Percentiles rank a stretch among this genome's conserved stretches.
phyloP scores from a whole-genome alignment of 2,329 filamentous ascomycete species.

The Ophiognomonia clavigignenti-juglandacearum region DNA sequence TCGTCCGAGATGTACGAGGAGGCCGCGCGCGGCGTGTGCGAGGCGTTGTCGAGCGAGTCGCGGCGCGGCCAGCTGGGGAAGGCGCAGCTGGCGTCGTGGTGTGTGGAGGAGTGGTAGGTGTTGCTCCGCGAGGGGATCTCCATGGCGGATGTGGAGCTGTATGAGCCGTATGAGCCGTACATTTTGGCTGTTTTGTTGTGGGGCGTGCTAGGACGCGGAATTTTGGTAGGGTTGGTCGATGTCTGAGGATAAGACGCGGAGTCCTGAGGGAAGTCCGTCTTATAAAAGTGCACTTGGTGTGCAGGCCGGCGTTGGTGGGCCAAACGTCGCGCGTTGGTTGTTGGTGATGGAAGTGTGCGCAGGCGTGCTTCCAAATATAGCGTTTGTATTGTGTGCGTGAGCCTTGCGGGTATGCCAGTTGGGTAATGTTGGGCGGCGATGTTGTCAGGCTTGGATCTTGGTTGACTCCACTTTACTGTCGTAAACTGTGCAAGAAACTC shows the following conservation, averaged over 20 bases:
- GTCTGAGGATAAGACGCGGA: slow-evolving; percentile 5
- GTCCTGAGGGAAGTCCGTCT: not conserved
- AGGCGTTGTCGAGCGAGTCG: slow-evolving; percentile 40
- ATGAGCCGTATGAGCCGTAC: slow-evolving; percentile 37
- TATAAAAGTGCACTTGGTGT: not conserved
- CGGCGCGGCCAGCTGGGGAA: slow-evolving; percentile 57
- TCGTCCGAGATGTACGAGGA: slow-evolving; percentile 59
- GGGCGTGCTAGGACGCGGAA: slow-evolving; percentile 18
- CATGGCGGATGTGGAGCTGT: slow-evolving; percentile 44
- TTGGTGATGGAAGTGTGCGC: slow-evolving; percentile 10
- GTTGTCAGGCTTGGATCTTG: too few relatives aligned
- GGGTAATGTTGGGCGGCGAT: too few relatives aligned
- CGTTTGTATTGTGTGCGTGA: not conserved
- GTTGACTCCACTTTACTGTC: too few relatives aligned
- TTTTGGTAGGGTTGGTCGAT: slow-evolving; percentile 7
- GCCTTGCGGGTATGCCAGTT: slow-evolving; percentile 1
- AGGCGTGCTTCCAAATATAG: slow-evolving; percentile 4
- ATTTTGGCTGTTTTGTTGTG: slow-evolving; percentile 30
- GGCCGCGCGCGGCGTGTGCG: slow-evolving; percentile 35
- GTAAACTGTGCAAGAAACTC: too few relatives aligned
- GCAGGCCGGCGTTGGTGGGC: not conserved
- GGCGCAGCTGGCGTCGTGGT: slow-evolving; percentile 44
- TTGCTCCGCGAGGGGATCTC: slow-evolving; percentile 35
- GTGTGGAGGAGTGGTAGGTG: slow-evolving; percentile 16
- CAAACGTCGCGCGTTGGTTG: slow-evolving; percentile 1